phyloP scores from a whole-genome alignment of 495 filamentous ascomycete species.

The Penicillium fimorum region DNA sequence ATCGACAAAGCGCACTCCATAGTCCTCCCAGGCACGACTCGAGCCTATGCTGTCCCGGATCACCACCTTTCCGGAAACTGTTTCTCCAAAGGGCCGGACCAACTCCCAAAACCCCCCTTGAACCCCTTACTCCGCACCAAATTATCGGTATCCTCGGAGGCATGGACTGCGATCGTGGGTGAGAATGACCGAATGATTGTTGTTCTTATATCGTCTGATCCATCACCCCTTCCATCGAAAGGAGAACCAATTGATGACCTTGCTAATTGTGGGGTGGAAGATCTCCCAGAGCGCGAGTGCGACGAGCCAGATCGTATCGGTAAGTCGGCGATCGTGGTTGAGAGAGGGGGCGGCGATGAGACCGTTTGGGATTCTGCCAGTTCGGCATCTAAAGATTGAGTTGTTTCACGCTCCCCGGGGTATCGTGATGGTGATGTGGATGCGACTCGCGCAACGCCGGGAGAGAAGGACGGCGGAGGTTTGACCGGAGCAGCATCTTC shows the following conservation, averaged over 20 bases:
- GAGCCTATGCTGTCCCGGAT: conserved; percentile 85
- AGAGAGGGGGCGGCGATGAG: conserved; percentile 47
- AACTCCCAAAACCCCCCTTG: conserved; percentile 76
- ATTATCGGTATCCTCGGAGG: conserved; percentile 78
- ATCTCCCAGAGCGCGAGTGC: conserved; percentile 59
- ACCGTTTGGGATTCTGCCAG: conserved; percentile 52
- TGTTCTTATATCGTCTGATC: conserved; percentile 63
- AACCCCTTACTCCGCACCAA: conserved; percentile 85
- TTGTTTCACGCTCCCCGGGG: conserved; percentile 40
- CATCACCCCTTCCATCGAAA: conserved; percentile 47
- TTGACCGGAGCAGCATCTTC: conserved; percentile 61
- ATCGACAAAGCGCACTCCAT: conserved; percentile 77
- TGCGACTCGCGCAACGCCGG: conserved; percentile 49
- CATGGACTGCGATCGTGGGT: conserved; percentile 79
- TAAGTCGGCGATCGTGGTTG: conserved; percentile 36
- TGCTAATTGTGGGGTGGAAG: conserved; percentile 56
- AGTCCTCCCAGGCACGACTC: conserved; percentile 83
- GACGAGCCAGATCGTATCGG: conserved; percentile 47
- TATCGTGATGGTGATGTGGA: conserved; percentile 54
- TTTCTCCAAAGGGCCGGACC: conserved; percentile 88
- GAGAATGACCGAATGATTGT: conserved; percentile 81
- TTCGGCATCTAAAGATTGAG: conserved; percentile 44
- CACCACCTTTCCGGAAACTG: conserved; percentile 79
- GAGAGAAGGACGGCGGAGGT: conserved; percentile 57
- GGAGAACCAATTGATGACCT: conserved; percentile 57